phyloP scores from a whole-genome alignment of 345 rosid species.

The Heritiera littoralis region DNA sequence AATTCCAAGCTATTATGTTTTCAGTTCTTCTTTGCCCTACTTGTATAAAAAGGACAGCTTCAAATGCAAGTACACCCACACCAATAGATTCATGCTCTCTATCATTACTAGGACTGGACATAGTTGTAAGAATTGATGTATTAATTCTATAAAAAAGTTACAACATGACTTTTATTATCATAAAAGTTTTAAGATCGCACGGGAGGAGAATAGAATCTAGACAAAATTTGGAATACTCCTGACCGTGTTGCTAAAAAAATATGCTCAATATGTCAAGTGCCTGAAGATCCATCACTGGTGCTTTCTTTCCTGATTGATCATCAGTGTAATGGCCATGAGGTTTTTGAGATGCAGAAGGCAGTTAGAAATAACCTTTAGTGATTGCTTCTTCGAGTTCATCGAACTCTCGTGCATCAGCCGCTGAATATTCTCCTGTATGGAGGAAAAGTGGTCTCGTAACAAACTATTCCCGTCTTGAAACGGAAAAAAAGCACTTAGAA shows the following conservation, averaged over 20 bases:
- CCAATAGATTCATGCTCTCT: neutral
- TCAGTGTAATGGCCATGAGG: neutral
- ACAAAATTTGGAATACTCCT: too few species aligned
- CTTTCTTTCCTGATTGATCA: slow-evolving; percentile 13
- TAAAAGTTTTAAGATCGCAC: neutral
- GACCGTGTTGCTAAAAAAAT: too few species aligned
- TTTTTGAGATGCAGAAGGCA: slow-evolving; percentile 1
- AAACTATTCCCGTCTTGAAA: too few species aligned
- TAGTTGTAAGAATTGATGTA: neutral
- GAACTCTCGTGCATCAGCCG: slow-evolving; percentile 88
- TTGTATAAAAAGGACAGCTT: too few species aligned
- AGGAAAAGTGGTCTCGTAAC: neutral
- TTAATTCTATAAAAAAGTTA: neutral
- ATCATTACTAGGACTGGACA: neutral
- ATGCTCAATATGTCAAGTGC: neutral
- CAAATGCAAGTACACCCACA: neutral
- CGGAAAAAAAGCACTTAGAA: neutral
- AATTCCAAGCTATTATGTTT: neutral
- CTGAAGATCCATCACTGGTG: neutral
- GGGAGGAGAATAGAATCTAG: neutral
- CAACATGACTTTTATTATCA: neutral
- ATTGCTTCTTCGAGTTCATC: slow-evolving; percentile 81
- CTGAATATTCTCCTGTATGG: slow-evolving; percentile 70
- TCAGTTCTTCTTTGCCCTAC: neutral
- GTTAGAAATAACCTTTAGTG: slow-evolving; percentile 62